Conservation (phyloP, 2,329 filamentous ascomycete genomes). For the Passalora sequoiae region DNA sequence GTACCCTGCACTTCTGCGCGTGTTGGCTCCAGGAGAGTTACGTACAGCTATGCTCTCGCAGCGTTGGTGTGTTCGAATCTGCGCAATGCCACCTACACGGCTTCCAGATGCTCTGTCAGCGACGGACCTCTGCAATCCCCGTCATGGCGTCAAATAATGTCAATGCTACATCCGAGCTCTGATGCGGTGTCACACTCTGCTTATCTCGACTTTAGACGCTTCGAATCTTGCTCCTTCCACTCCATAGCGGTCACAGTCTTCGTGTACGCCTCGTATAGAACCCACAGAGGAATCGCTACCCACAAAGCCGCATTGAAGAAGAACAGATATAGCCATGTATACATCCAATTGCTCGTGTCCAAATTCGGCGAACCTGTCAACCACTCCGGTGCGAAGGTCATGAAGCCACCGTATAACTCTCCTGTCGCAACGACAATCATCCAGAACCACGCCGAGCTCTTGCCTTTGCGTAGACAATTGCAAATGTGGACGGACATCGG, state of each 20-base stretch:
- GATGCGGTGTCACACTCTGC: no score
- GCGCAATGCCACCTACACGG: no score
- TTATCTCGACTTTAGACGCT: no score
- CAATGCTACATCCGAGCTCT: no score
- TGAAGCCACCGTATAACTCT: slow-evolving; percentile 60
- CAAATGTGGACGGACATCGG: slow-evolving; percentile 56
- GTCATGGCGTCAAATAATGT: no score
- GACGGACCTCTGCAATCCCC: no score
- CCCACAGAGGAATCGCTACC: slow-evolving; percentile 56
- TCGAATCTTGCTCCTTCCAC: slow-evolving; percentile 6
- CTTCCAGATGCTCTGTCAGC: no score
- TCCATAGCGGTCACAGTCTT: slow-evolving; percentile 31
- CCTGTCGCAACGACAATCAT: slow-evolving; percentile 56
- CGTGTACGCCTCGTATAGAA: slow-evolving; percentile 49
- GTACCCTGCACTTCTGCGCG: no score
- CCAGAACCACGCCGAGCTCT: slow-evolving; percentile 49
- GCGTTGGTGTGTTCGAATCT: no score
- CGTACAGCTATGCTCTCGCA: no score
- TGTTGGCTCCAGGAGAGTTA: no score
- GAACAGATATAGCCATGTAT: slow-evolving; percentile 58
- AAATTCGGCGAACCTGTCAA: slow-evolving; percentile 54
- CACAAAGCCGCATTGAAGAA: slow-evolving; percentile 60
- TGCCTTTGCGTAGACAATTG: slow-evolving; percentile 37
- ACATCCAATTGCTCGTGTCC: slow-evolving; percentile 56
- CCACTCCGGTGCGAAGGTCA: slow-evolving; percentile 64